Base-by-base conservation (phyloP, 768 basidiomycete species). In the Neoboletus magnificus region DNA sequence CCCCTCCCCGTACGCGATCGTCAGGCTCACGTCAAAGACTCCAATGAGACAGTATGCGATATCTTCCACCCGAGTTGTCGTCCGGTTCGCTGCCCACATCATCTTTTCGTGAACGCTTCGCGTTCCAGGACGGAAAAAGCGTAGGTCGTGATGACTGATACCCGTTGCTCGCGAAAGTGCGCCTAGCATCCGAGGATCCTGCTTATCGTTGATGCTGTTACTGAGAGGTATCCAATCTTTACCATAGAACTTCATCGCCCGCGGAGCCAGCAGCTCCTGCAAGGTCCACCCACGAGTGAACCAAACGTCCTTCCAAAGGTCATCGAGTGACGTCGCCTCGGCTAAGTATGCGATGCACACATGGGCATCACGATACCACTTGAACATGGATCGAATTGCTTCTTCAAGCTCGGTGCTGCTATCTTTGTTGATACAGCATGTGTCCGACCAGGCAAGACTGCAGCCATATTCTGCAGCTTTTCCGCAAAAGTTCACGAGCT, bases 1-100 rank as follows among this genome's bases (percentile, higher is more conserved):
- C 1, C 73, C 71, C 45, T 73, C 72, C 23, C 71, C 72, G 30
- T 72, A 72, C n/a, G 67, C 67, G 25, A 74, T 63, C 32, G 70
- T 62, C 49, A 72, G 48, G 57, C 66, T 69, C 37, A 72, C 67
- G 23, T 74, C 67, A 12, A 73, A 71, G 32, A 74, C 43, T 9
- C 71, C 71, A 46, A 72, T 68, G 33, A 73, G 66, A 35, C 54
- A 65, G 49, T 72, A 72, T 1, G 72, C 71, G 15, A 61, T 60
- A 48, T 74, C 71, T 50, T 73, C 71, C 18, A 70, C 56, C 5
- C 67, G 54, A 2, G 73, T 74, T 1, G 71, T 74, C 13, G 60
- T 73, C 54, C 73, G 62, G 7, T 55, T 69, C 22, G 73, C 66
- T 5, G 71, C 73, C 71, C 71, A 74, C 52, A 62, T 60, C 62